Base-by-base conservation (phyloP, 2,329 filamentous ascomycete genomes). In the Sclerotinia borealis region DNA sequence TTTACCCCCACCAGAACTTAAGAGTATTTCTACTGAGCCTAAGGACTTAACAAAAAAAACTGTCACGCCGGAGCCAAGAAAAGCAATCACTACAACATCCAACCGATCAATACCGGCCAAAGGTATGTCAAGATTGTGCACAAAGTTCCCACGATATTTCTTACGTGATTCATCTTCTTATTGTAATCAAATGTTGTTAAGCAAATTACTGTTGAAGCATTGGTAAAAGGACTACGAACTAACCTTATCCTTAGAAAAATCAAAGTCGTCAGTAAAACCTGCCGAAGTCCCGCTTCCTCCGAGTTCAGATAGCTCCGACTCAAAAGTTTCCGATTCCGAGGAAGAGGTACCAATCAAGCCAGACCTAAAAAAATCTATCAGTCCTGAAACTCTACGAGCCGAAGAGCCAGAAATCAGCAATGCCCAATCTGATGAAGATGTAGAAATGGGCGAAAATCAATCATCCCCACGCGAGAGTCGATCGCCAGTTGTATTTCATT, bases 381-480 rank as follows among this genome's bases (percentile, higher is more conserved):
- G 41, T 11, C 51, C 60, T 27, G 17, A 27, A 48, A n/a, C 19
- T 31, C 27, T 36, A 31, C 50, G 36, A 39, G 25, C 31, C 6
- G 60, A 48, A 25, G 25, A 29, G 17, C 1, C 49, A 19, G 43
- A 62, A 3, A 19, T 22, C 19, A 10, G 3, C 22, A 45, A 61
- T 19, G 27, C 31, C 7, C 48, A 51, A 41, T 65, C 59, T 4
- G 63, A 68, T 9, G 64, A 63, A 8, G 56, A 66, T 58, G 9
- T 58, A 10, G 66, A 67, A 37, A 64, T 60, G 31, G 65, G 68
- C 29, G 70, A 69, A 36, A 64, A 68, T 13, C 67, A 67, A 11
- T 69, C 68, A 13, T 69, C 69, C 4, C 62, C 49, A 11, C 67
- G 70, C 1, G 70, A 72, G 31, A 73, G 71, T 63, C 71, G 72